Base-by-base conservation (phyloP, 2,329 filamentous ascomycete genomes). In the Aureobasidium lini region DNA sequence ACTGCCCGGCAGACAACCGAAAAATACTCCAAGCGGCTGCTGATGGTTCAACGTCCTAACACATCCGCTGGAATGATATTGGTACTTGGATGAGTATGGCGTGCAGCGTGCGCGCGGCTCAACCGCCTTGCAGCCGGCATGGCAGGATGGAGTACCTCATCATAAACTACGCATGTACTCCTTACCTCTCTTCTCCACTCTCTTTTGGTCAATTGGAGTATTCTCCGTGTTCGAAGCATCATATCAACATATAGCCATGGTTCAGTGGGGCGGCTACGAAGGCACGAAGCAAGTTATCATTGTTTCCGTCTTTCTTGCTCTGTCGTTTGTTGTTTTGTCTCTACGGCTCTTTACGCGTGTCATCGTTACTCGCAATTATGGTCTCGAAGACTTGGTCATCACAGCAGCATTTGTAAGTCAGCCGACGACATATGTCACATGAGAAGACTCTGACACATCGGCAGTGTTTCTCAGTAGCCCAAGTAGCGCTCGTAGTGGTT, bases 271-370 rank as follows among this genome's bases (percentile, higher is more conserved):
- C 32, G 50, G 37, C 18, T 37, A 16, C n/a, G 2, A 37, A 15
- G 50, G 39, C 3, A 54, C 50, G 10, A 18, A 10, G 6, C 50
- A 54, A 31, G 50, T 58, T 11, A 44, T 57, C 57, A 49, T 56
- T 16, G 43, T 44, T 9, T 32, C 56, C 32, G 58, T 57, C n/a
- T 60, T 60, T 11, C 46, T 57, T 18, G 32, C 36, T 10, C 15
- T 62, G 31, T 47, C 61, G 3, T 47, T 52, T n/a, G 23, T 62
- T 32, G 28, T 60, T 10, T 28, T 62, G 13, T 48, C 47, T 36
- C 48, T 62, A 15, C 61, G 61, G 23, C 43, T 62, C n/a, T 54
- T 56, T 16, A 62, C 61, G 9, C 52, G 61, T 28, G 40, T 49
- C 5, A 39, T 57, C 15, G 44, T 62, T 8, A 59, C 60, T 11